Conservation (phyloP, 1,284 basidiomycete species). For the Omphalotus olearius region DNA sequence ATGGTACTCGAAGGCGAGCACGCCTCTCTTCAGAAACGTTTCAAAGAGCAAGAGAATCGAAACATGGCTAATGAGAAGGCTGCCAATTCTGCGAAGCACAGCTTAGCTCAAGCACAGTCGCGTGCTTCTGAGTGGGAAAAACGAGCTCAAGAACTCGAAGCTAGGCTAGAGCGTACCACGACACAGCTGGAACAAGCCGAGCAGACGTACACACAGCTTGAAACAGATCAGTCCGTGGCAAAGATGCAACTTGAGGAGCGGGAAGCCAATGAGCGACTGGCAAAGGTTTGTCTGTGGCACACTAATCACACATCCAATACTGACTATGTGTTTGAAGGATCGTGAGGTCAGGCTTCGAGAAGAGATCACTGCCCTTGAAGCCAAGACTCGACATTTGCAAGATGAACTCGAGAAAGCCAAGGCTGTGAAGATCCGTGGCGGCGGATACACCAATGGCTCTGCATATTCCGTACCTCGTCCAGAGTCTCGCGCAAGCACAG, state of each 20-base stretch:
- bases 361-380: conserved; percentile 59
- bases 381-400: conserved; percentile 55
- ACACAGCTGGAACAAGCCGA: conserved; percentile 64
- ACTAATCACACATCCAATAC: conserved; percentile 6
- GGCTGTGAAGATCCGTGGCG: conserved; percentile 19
- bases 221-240: conserved; percentile 60
- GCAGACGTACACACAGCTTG: conserved; percentile 57
- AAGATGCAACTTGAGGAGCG: conserved; percentile 71
- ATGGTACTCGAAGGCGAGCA: conserved; percentile 67
- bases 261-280: conserved; percentile 62
- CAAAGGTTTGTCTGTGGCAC: conserved; percentile 36
- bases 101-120: conserved; percentile 65
- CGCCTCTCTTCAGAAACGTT: conserved; percentile 59
- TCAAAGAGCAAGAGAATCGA: conserved; percentile 67
- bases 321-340: conserved; percentile 41
- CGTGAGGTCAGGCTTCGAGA: conserved; percentile 65
- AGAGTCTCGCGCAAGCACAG: conserved; percentile 65
- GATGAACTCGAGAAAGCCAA: conserved; percentile 47
- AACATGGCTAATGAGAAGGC: conserved; percentile 56
- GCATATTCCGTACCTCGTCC: conserved; percentile 45
- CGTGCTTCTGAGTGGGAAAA: conserved; percentile 76
- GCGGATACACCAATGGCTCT: conserved; percentile 26
- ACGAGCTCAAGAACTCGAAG: conserved; percentile 66
- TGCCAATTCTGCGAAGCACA: conserved; percentile 54
- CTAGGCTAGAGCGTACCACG: conserved; percentile 51